These are phyloP conservation scores for Linum trigynum DNA, from an alignment of 345 rosid species.

Conservation along the genomic window DNA sequence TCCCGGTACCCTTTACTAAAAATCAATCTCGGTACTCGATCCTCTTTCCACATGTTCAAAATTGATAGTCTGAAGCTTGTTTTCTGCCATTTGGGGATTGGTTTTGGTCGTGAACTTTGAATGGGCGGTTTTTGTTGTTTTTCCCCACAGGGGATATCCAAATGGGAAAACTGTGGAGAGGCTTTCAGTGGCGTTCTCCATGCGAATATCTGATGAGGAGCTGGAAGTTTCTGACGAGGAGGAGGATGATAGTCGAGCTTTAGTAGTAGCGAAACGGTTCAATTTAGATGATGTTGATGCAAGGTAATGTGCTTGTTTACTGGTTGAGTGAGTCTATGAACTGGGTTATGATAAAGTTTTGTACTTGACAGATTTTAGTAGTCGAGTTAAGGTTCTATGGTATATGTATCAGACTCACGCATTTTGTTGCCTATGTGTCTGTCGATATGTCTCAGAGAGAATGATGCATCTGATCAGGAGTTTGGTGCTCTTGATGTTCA, in stretches of 20 bases:
- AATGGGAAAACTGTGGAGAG: constrained; percentile 26
- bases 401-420: not conserved
- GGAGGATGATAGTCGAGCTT: constrained; percentile 16
- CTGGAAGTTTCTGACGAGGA: constrained; percentile 34
- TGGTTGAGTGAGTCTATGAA: not conserved
- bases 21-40: constrained; percentile 31
- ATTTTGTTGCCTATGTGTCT: not conserved
- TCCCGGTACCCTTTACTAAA: constrained; percentile 37
- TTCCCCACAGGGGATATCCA: constrained; percentile 1
- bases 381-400: not conserved
- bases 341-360: not conserved
- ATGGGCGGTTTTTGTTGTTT: constrained; percentile 6
- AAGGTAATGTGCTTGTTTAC: constrained; percentile 30
- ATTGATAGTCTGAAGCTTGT: too few species aligned
- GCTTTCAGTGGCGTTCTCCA: constrained; percentile 39
- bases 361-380: not conserved
- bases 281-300: constrained; percentile 38
- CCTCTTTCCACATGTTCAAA: too few species aligned
- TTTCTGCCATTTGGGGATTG: constrained; percentile 40
- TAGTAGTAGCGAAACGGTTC: constrained; percentile 33
- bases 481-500: constrained; percentile 25
- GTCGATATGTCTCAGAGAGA: constrained; percentile 17
- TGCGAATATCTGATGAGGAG: constrained; percentile 57
- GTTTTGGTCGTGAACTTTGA: constrained; percentile 10
- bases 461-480: constrained; percentile 57